Conservation (phyloP, 441 rosid species). For the Bruguiera hainesii region DNA sequence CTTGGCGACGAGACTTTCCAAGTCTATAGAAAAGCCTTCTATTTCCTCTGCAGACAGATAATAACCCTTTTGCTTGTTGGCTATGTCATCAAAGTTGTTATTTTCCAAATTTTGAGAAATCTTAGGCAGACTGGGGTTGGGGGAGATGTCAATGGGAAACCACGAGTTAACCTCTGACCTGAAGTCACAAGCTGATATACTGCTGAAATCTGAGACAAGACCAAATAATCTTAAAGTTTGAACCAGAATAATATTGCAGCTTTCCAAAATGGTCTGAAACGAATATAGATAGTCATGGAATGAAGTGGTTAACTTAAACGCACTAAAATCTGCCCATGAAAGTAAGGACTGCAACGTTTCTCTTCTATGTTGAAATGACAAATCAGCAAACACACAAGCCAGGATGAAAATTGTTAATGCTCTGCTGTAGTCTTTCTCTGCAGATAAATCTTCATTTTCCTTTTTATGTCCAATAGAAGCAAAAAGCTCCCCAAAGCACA, state of each 20-base stretch:
- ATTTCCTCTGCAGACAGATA: conserved; percentile 47
- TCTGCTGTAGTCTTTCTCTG: conserved; percentile 36
- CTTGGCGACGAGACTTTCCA: conserved; percentile 45
- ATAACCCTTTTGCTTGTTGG: conserved; percentile 24
- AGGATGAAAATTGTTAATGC: conserved; percentile 59
- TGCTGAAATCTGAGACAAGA: conserved; percentile 33
- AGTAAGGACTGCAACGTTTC: conserved; percentile 55
- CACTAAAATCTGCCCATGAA: conserved; percentile 61
- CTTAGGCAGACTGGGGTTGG: conserved; percentile 24
- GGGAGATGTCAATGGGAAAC: conserved; percentile 50
- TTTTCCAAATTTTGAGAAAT: conserved; percentile 33
- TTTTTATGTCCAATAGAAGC: conserved; percentile 39
- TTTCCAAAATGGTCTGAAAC: conserved; percentile 52
- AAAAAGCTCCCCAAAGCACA: conserved; percentile 77
- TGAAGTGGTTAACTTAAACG: conserved; percentile 55
- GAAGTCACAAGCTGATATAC: conserved; percentile 23
- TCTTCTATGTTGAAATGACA: conserved; percentile 50
- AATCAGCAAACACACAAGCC: conserved; percentile 61
- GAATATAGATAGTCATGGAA: conserved; percentile 76
- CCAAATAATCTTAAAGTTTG: conserved; percentile 41
- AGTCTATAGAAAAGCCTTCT: conserved; percentile 47
- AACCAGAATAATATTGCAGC: conserved; percentile 54
- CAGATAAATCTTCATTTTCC: conserved; percentile 35
- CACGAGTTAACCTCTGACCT: conserved; percentile 31
- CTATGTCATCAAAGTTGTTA: conserved; percentile 23